Conservation (phyloP, 306 rosid genomes). For the Inga laurina region DNA sequence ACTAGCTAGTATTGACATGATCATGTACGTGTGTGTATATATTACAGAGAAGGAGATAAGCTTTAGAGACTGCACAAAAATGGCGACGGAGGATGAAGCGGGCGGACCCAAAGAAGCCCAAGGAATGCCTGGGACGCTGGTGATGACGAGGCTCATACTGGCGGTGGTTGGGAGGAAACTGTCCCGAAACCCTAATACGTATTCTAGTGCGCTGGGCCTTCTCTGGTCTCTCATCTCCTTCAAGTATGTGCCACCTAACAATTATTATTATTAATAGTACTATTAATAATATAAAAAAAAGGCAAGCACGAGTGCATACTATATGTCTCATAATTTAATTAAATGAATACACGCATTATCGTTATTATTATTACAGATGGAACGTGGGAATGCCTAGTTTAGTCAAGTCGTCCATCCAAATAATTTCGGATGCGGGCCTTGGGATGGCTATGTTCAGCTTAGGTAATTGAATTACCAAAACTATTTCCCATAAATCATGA, state of each 20-base stretch:
- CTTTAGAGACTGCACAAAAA: constrained; percentile 45
- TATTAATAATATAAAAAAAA: not conserved
- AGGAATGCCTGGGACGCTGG: constrained; percentile 81
- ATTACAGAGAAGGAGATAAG: constrained; percentile 55
- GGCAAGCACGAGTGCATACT: not conserved
- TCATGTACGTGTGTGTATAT: no score
- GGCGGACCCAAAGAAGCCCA: constrained; percentile 24
- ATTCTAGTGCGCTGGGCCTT: constrained; percentile 85
- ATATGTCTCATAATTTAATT: not conserved
- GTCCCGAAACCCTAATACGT: constrained; percentile 83
- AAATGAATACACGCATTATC: not conserved
- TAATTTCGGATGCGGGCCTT: constrained; percentile 92
- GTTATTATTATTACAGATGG: constrained; percentile 57
- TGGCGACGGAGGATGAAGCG: constrained; percentile 27
- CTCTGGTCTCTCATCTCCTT: constrained; percentile 86
- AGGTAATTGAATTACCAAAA: constrained; percentile 38
- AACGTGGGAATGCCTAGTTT: constrained; percentile 77
- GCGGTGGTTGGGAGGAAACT: constrained; percentile 89
- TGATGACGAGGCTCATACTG: constrained; percentile 85
- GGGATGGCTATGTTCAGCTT: constrained; percentile 99
- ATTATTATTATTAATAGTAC: no score
- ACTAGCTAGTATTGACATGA: not conserved
- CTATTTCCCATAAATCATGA: not conserved
- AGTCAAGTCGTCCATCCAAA: constrained; percentile 70
- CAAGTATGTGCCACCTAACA: constrained; percentile 45